Evolutionary conservation across 768 basidiomycete species (phyloP), one percentile per base, ranked within the genome.

Genomic region (Serpula lacrymans): DNA sequence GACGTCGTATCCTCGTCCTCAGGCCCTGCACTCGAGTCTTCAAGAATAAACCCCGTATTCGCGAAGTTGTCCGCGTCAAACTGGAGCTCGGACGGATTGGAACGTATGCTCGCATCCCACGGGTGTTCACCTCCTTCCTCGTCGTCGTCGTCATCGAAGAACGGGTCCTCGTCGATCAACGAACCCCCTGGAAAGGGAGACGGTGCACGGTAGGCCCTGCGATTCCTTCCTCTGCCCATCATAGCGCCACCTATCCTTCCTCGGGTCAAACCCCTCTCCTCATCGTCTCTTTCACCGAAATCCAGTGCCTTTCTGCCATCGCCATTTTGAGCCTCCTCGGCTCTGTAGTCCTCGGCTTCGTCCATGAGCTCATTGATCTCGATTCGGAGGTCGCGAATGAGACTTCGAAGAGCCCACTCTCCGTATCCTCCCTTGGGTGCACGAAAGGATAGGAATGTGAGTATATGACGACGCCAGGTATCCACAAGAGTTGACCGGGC

Each of bases 401-500:
- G 24, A 36, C 60, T 34, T 43, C 52, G 30, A 54, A 69, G 35
- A 60, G 37, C 51, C 60, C 60, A 62, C 39, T 62, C 60, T 20
- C 38, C 7, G 33, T 64, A 64, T 2, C 60, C 60, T 47, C 31
- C 74, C 59, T 45, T 42, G 57, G 32, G 59, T 10, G 60, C 28
- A 25, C 68, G 60, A 20, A 40, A 42, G 6, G 60, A 48, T 17
- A 87, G 65, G 44, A 80, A 77, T 17, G 69, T 54, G n/a, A 83
- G 47, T 18, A 84, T 72, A 50, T 78, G 74, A 17, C 70, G 70
- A 24, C 84, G 77, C 53, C 78, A 87, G 3, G 75, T 68, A 49
- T 89, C 83, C 6, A 87, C 70, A 11, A 88, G 71, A 3, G 71
- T 68, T 14, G 84, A 81, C 22, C 84, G 80, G 4, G 86, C 86